Evolutionary conservation across 371 early-diverging fungal genomes (phyloP), one percentile per base, ranked within the genome.

Genomic region (Rhizopus microsporus): DNA sequence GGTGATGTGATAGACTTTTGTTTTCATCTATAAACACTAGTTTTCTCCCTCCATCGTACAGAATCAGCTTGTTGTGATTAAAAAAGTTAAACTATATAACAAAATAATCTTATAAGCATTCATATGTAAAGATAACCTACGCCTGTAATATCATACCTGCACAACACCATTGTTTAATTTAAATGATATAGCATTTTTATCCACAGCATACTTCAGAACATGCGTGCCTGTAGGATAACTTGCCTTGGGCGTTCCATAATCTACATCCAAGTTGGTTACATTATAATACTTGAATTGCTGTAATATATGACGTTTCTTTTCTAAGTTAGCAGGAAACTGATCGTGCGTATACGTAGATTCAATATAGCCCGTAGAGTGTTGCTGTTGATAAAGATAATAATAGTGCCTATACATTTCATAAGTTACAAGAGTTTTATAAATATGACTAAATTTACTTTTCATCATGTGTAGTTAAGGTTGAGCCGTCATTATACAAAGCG

Each of bases 401-500:
- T 32, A 57, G 13, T 51, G 10, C 1, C 54, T 47, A 17, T 37
- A 3, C 8, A 40, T 30, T 23, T 40, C 16, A 37, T 23, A 23
- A 23, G 43, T 31, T 3, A 23, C 9, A 30, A 35, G 3, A 12
- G 39, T 10, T 8, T 2, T 39, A 39, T 39, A 23, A 2, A 23
- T 23, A 23, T 23, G 23, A 12, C 32, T 52, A 52, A 29, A 72
- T 75, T 62, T 75, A 89, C 82, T 68, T 54, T 16, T 33, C 29
- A 31, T 87, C 77, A 29, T 81, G 68, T 5, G 86, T 54, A 17
- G 77, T 59, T 48, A 94, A 72, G 13, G 85, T 88, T 2, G 90
- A 89, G 8, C 84, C 75, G 69, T 96, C 94, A 49, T 93, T 92
- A 63, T 89, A 96, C 54, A 88, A 85, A 5, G 92, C 82, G n/a